Percentiles rank a stretch among this genome's conserved stretches.
Conservation (phyloP, 1,284 basidiomycete genomes). For the Melampsora allii-populina region DNA sequence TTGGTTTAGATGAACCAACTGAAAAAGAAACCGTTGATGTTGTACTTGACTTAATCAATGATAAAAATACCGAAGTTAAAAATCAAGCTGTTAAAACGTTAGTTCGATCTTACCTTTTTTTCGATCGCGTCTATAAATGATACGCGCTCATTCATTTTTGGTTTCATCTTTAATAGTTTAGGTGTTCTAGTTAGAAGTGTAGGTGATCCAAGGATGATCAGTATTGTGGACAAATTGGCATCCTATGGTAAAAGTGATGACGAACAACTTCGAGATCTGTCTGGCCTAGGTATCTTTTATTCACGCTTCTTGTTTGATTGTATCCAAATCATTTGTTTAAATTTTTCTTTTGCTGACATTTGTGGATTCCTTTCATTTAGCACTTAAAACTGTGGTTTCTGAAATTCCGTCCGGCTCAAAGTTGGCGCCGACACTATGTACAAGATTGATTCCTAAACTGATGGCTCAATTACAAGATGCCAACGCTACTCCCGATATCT, state of each 20-base stretch:
- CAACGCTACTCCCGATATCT: conserved; percentile 73
- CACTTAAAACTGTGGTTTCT: conserved; percentile 88
- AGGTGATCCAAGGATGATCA: conserved; percentile 73
- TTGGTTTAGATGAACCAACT: conserved; percentile 54
- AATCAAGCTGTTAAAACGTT: conserved; percentile 94
- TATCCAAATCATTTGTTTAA: neutral
- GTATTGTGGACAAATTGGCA: conserved; percentile 80
- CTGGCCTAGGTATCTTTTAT: conserved; percentile 69
- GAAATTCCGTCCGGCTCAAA: conserved; percentile 77
- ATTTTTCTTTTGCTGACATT: neutral
- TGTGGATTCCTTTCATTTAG: conserved; percentile 55
- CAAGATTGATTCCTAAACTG: conserved; percentile 79
- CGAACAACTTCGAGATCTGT: conserved; percentile 88
- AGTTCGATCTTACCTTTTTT: conserved; percentile 47
- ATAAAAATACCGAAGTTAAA: conserved; percentile 96
- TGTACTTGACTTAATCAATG: conserved; percentile 78
- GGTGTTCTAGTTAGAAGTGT: conserved; percentile 83
- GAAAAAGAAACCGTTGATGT: conserved; percentile 76
- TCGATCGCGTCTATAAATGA: neutral
- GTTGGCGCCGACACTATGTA: conserved; percentile 73
- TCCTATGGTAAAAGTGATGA: conserved; percentile 75
- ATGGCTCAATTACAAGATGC: conserved; percentile 73
- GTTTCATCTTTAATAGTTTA: conserved; percentile 58
- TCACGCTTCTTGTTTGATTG: neutral
- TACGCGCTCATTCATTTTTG: too few relatives aligned